Base-by-base conservation (phyloP, 805 yeast genomes). In the Yarrowia phangngaensis region DNA sequence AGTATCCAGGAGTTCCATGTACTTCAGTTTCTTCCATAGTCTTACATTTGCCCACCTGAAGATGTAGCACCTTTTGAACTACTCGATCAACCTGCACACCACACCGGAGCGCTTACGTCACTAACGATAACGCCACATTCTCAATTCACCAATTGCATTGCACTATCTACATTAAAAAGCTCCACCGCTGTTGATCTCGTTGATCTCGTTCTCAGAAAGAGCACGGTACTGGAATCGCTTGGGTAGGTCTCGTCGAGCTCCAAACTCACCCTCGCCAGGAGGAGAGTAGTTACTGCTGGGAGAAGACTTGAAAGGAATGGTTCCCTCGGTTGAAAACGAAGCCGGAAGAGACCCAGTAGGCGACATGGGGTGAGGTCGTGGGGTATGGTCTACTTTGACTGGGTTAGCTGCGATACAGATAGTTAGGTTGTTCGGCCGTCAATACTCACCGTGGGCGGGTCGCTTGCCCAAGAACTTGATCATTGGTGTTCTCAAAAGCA, bases 401-500 rank as follows among this genome's bases (percentile, higher is more conserved):
- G 61, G 66, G 69, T 20, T 58, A 45, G 19, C 27, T 9, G 27
- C 11, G 11, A 24, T n/a, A n/a, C n/a, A n/a, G n/a, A n/a, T n/a
- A n/a, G 24, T 22, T 9, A 22, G 24, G 24, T 7, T 22, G 7
- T 7, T 22, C 9, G 9, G 24, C 9, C 9, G 9, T 22, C 24
- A 67, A 69, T 80, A 71, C 56, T 70, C 65, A 51, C 69, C 63
- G 22, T 70, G 61, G 63, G 34, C 20, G 51, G 81, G 86, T 41
- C 87, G 82, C 36, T 88, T 88, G 31, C 97, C 96, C 36, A 87
- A 76, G 62, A 90, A 90, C 61, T 82, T 83, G 68, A 90, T 90
- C 64, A 80, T 70, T 12, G 95, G 96, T 17, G 64, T 58, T 50
- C 66, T 59, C 36, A 58, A 52, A 8, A 54, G 53, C 13, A 52